phyloP scores from a whole-genome alignment of 441 rosid genomes.

The Populus trichocarpa region DNA sequence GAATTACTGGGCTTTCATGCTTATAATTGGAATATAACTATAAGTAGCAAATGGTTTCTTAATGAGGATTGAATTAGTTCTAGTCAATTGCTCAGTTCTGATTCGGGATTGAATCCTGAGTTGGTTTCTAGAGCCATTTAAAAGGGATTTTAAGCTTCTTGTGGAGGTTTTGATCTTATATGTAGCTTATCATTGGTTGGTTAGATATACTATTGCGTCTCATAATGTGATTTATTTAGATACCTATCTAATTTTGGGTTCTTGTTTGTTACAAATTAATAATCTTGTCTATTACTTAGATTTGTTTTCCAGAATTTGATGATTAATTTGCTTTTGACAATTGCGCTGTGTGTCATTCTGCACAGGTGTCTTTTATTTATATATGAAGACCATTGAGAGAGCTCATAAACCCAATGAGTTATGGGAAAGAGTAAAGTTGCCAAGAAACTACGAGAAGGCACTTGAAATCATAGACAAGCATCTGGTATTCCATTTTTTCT shows the following conservation, averaged over 20 bases:
- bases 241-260: neutral
- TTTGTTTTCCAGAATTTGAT: neutral
- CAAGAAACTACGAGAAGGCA: constrained; percentile 77
- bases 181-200: neutral
- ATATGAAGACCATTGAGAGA: constrained; percentile 91
- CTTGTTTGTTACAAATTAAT: neutral
- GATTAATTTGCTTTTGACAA: neutral
- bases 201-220: too few relatives aligned
- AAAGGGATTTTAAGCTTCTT: neutral
- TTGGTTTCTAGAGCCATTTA: neutral
- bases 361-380: constrained; percentile 73
- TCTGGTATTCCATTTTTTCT: constrained; percentile 44
- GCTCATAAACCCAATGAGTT: constrained; percentile 81
- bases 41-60: neutral
- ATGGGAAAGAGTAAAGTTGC: constrained; percentile 88
- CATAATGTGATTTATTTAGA: neutral
- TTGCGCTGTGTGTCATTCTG: neutral
- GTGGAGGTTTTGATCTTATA: neutral
- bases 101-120: neutral
- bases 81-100: neutral
- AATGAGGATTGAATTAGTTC: neutral
- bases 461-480: constrained; percentile 83
- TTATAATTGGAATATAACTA: neutral
- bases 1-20: neutral
- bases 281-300: neutral